Base-by-base conservation (phyloP, 176 grass and related monocot genomes). In the Juncus inflexus region DNA sequence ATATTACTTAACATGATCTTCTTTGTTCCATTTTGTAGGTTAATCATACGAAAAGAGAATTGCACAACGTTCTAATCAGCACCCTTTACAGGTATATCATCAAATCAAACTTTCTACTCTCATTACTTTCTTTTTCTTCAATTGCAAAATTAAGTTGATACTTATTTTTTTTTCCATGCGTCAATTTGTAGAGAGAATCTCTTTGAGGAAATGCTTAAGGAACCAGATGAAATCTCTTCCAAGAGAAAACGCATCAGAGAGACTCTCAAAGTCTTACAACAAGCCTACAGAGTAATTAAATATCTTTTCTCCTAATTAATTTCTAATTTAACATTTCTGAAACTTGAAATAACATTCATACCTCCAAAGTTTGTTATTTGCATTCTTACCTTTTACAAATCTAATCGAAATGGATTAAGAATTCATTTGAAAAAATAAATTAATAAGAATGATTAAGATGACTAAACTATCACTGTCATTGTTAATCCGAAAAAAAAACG, bases 61-160 rank as follows among this genome's bases (percentile, higher is more conserved):
- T 99, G 60, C 95, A 99, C 79, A 99, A 99, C 86, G 80, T 84
- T 37, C 84, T 99, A 63, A 99, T 99, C 60, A 83, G 70, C 35
- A 84, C 69, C 11, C 89, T 99, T 70, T 99, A 99, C 80, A 94
- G 76, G 95, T 99, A 76, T 35, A 53, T 63, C 1, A 15, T 19
- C 42, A 52, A 47, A 52, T 3, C 8, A n/a, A n/a, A 76, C 40
- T 6, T 9, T 56, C 3, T 55, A 4, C 47, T 15, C 47, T 54
- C 40, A 53, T 67, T 19, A 37, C 51, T 11, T 49, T 37, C 37
- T 51, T 7, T 38, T 40, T 37, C 3, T 38, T 45, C 52, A 52
- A 42, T 59, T 38, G 6, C 6, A 40, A 35, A 64, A 42, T 16
- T 52, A 45, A 50, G 12, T 15, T 49, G 2, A 28, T 41, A 35